Evolutionary conservation across 2,329 filamentous ascomycete genomes (phyloP), one percentile per base, ranked within the genome.

Genomic region (Botrytis fabae): DNA sequence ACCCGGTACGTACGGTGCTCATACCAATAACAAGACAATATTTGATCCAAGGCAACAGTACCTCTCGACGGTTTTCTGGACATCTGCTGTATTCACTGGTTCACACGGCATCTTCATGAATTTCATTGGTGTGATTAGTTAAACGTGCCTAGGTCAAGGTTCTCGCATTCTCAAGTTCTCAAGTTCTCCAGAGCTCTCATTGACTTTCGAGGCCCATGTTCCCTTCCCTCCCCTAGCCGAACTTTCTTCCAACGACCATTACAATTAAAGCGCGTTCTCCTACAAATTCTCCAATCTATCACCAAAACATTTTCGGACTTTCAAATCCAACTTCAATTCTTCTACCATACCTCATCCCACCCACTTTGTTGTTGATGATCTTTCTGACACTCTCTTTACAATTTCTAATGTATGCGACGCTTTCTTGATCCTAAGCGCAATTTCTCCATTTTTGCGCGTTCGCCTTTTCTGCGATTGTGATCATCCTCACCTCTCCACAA

Each of bases 331-430:
- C 63, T 73, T 74, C 73, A 61, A 73, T 73, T 72, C 73, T 73
- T 73, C 70, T 59, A 54, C 62, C 61, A 62, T 42, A 68, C 22
- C 46, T 64, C 59, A 73, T 70, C 57, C 64, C 38, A 28, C 20
- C 20, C 59, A 35, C 48, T 35, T 54, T 35, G 20, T 69, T 51
- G 44, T 69, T 69, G 74, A 77, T 76, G 72, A 66, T 77, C 75
- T 63, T 75, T 72, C 73, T 74, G 72, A 73, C 40, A 35, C 35
- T 68, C 73, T 76, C 75, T 73, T 78, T 77, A 75, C 75, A 60
- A 73, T 74, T 77, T 75, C 70, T 79, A 77, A 80, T 80, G 77
- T 74, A 77, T 76, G 76, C 77, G 77, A 76, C 62, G 66, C 51
- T 62, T 73, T 73, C 51, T 75, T 73, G 57, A 72, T 71, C 72